Base-by-base conservation (phyloP, 805 yeast species). In the Sugiyamaella boreocaroliniensis region DNA sequence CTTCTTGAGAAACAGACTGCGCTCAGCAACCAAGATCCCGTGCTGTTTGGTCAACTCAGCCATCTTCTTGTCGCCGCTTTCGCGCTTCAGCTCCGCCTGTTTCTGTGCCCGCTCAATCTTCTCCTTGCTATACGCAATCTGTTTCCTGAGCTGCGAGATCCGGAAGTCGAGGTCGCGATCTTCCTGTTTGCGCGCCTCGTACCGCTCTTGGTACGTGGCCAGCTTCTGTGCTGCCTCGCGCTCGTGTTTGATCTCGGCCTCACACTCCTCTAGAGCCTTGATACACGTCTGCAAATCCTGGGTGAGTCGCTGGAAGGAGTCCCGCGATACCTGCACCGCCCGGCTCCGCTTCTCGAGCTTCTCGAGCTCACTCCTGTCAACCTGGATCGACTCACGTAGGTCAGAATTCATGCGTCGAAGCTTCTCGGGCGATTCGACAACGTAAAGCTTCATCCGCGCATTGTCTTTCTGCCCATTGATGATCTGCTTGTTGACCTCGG, bases 401-500 rank as follows among this genome's bases (percentile, higher is more conserved):
- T 81, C 83, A 4, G 72, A 68, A 19, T 83, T 82, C 19, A 79
- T 73, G 55, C 74, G 74, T 29, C 71, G 70, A 20, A 85, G 69
- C 40, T 77, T 75, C 41, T 75, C 78, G 11, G 86, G 81, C 29
- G 86, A 80, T 43, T 82, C 82, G 41, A 78, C 75, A 2, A 83
- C 73, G 60, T 83, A 85, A 32, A 77, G 76, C 53, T 77, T 75
- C 50, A 86, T 69, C 55, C 78, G 79, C 37, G 82, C 87, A 19
- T 81, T 67, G 49, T 81, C 83, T 47, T 79, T 77, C 50, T 76
- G 78, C 1, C 80, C 65, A 52, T 83, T 88, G 12, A 78, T 68
- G 15, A 81, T 70, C 43, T 81, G 67, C 52, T 78, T 81, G 80
- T 51, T 77, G 76, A 55, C 81, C 82, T 58, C 86, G 88, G 26